phyloP scores from a whole-genome alignment of 345 rosid genomes.

The Odontarrhena argentea region DNA sequence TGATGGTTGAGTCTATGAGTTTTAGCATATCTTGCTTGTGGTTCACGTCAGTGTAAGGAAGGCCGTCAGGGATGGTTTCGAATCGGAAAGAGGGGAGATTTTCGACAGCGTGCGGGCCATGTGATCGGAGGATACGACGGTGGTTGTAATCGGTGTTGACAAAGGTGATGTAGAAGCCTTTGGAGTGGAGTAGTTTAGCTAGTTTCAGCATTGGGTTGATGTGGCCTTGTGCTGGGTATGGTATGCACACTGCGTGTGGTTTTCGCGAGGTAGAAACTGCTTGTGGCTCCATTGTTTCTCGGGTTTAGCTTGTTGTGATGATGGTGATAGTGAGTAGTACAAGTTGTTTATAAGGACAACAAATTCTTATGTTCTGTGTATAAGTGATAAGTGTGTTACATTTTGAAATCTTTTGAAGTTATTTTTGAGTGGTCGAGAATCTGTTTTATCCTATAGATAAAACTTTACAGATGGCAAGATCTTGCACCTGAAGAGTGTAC shows the following conservation, averaged over 20 bases:
- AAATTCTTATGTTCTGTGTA: too few species aligned
- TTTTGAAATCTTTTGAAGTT: too few species aligned
- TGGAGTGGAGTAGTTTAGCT: constrained; percentile 36
- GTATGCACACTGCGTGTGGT: constrained; percentile 35
- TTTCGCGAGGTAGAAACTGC: constrained; percentile 1
- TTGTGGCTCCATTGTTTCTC: constrained; percentile 15
- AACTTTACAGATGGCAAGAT: too few species aligned
- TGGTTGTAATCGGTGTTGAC: constrained; percentile 41
- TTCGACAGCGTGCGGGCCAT: constrained; percentile 33
- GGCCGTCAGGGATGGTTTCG: constrained; percentile 37
- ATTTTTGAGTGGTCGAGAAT: too few species aligned
- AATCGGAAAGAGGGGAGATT: constrained; percentile 21
- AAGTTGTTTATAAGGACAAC: too few species aligned
- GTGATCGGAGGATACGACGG: constrained; percentile 34
- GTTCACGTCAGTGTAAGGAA: constrained; percentile 23
- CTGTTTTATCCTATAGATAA: too few species aligned
- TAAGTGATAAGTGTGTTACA: too few species aligned
- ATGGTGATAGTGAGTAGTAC: too few species aligned
- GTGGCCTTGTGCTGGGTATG: constrained; percentile 41
- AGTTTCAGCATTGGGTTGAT: constrained; percentile 34
- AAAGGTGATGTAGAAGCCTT: constrained; percentile 39
- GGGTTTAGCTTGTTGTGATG: too few species aligned
- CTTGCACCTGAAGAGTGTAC: too few species aligned
- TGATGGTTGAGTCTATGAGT: constrained; percentile 26
- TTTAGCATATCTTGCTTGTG: constrained; percentile 25